A percentile compares a stretch with the other conserved stretches of the same genome.
Evolutionary conservation across 78 protist genomes (phyloP).

Genomic region (Dictyostelium capitatum): DNA sequence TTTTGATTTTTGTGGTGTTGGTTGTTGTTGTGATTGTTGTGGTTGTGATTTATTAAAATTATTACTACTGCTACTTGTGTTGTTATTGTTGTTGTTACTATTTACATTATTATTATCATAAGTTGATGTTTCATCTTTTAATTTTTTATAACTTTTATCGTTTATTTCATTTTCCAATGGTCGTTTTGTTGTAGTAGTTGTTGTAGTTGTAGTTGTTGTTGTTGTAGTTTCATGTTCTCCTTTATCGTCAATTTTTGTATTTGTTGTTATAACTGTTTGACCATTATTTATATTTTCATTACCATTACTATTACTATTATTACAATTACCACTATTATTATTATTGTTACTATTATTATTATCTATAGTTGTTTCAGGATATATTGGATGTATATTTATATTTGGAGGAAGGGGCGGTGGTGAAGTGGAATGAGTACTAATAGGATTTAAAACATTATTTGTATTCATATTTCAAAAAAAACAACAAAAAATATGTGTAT

Average conservation of each 20-base stretch:
- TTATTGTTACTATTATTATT: background rate
- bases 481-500: background rate
- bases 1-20: background rate
- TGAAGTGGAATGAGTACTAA: no score
- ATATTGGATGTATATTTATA: no score
- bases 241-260: background rate
- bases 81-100: background rate
- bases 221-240: slow-evolving; percentile 9
- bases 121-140: background rate
- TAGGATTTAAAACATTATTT: background rate
- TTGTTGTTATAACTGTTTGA: background rate
- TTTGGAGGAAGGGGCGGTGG: no score
- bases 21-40: background rate
- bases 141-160: background rate
- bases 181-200: background rate
- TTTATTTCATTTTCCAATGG: background rate
- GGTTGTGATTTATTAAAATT: slow-evolving; percentile 5
- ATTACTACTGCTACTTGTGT: background rate
- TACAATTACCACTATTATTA: background rate
- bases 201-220: background rate
- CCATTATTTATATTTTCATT: background rate
- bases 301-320: background rate
- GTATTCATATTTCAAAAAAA: background rate
- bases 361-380: background rate
- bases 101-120: background rate